Evolutionary conservation across 2,329 filamentous ascomycete genomes (phyloP), one percentile per base, ranked within the genome.

Genomic region (Akanthomyces uredinophilus): DNA sequence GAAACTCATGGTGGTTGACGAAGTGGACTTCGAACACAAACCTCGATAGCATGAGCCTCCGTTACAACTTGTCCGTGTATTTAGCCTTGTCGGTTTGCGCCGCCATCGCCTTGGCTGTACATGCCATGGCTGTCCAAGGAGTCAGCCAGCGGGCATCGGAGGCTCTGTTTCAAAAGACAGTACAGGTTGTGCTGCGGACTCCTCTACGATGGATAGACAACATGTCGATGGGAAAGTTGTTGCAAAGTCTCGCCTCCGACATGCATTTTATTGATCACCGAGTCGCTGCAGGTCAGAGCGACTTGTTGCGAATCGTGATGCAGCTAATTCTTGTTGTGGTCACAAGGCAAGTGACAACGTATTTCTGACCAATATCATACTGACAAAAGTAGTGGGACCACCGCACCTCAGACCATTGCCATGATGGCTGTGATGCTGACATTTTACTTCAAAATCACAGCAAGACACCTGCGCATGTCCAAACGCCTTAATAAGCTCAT

Each of bases 271-370:
- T 64, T 44, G 63, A 64, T 50, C 53, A 62, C 37, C 59, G 63
- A 32, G 54, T 58, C 5, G 47, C 59, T 4, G 22, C 44, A 5
- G 63, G 35, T 5, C 29, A 62, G 3, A 64, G 43, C 39, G 63
- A 55, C 16, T 39, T 62, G 29, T 35, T 64, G 6, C 27, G 63
- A 3, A 58, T 50, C 18, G 18, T 35, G 3, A 43, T 59, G 44
- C 49, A 61, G 43, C 51, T 61, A 6, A 3, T 50, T 7, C 20
- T 61, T 10, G 88, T 90, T 14, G 35, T 61, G 18, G 24, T 61
- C 24, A 61, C 59, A 13, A 50, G 59, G 59, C 56, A 32, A 39
- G 59, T 29, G 18, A 2, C 29, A 27, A 37, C 20, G 7, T 6
- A 20, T 11, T 16, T 13, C 7, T 46, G 47, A 6, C 5, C 13